Conservation (phyloP, 2,329 filamentous ascomycete species). For the Didymella keratinophila region DNA sequence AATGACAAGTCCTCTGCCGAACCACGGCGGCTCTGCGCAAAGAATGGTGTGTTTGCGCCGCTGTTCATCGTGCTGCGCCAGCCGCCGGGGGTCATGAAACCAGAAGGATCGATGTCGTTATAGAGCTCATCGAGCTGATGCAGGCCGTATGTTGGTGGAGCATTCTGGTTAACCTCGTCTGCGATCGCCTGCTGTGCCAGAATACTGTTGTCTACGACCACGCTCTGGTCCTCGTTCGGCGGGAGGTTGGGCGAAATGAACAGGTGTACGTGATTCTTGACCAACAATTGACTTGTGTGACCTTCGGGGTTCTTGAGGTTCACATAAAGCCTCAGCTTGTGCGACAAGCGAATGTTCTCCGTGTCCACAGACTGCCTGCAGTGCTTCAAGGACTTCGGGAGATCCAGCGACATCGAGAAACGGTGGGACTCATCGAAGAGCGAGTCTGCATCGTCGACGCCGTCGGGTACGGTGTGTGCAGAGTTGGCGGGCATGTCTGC, state of each 20-base stretch:
- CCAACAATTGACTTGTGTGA: conserved; percentile 90
- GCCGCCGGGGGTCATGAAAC: conserved; percentile 79
- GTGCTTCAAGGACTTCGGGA: conserved; percentile 81
- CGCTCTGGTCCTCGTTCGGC: conserved; percentile 84
- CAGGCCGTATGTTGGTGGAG: conserved; percentile 91
- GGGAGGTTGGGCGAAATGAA: conserved; percentile 96
- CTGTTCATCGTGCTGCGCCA: conserved; percentile 63
- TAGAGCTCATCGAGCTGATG: conserved; percentile 91
- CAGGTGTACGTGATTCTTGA: conserved; percentile 87
- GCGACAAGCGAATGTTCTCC: conserved; percentile 87
- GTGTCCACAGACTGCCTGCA: conserved; percentile 92
- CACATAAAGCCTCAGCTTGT: conserved; percentile 91
- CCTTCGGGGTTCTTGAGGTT: conserved; percentile 94
- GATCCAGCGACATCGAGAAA: conserved; percentile 66
- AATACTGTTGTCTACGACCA: conserved; percentile 57
- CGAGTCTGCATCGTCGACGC: conserved; percentile 44
- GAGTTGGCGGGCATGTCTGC: conserved; percentile 48
- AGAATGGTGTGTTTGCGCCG: conserved; percentile 77
- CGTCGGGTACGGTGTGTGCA: conserved; percentile 38
- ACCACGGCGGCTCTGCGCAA: conserved; percentile 72
- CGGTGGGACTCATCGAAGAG: conserved; percentile 65
- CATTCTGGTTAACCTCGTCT: conserved; percentile 68
- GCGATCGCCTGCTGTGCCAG: conserved; percentile 54
- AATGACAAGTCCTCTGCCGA: conserved; percentile 82
- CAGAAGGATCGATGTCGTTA: conserved; percentile 80